Evolutionary conservation across 2,329 filamentous ascomycete species (phyloP).

Genomic region (Diaporthe batatas): DNA sequence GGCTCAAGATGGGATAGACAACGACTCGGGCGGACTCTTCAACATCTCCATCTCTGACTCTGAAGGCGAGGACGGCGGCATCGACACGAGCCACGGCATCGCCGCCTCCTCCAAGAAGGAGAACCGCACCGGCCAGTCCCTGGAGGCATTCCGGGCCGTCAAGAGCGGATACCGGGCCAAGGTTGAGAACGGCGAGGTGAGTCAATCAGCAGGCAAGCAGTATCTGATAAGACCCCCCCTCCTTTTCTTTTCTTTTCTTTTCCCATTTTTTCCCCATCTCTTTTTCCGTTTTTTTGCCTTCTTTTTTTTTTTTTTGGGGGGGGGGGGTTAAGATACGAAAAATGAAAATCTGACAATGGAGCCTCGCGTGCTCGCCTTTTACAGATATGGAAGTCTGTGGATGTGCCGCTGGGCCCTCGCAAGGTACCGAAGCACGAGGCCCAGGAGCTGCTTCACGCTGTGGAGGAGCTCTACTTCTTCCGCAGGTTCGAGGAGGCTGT

Average conservation of each 20-base stretch:
- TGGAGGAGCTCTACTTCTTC: conserved; percentile 71
- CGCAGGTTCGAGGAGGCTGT: conserved; percentile 60
- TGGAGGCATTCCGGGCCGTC: conserved; percentile 63
- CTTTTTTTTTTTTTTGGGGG: no score
- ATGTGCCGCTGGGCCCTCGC: conserved; percentile 55
- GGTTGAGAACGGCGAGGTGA: conserved; percentile 68
- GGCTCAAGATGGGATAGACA: conserved; percentile 52
- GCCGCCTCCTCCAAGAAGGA: conserved; percentile 27
- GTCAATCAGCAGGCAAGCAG: conserved; percentile 45
- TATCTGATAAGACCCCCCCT: no score
- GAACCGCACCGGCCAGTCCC: conserved; percentile 57
- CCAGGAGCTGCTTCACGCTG: conserved; percentile 67
- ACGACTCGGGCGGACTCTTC: conserved; percentile 52
- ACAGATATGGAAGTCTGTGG: conserved; percentile 60
- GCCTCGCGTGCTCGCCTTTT: background rate
- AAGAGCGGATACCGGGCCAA: conserved; percentile 61
- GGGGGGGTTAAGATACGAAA: no score
- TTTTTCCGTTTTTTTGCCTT: no score
- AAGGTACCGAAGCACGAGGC: conserved; percentile 59
- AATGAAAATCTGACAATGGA: background rate
- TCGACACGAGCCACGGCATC: conserved; percentile 30
- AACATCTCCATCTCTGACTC: conserved; percentile 58
- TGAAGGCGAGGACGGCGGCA: conserved; percentile 46
- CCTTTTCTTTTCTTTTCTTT: no score
- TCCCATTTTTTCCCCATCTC: no score